These are phyloP conservation scores for Sporothrix pseudoabietina DNA, from an alignment of 2,329 filamentous ascomycete species.

Conservation along the genomic window DNA sequence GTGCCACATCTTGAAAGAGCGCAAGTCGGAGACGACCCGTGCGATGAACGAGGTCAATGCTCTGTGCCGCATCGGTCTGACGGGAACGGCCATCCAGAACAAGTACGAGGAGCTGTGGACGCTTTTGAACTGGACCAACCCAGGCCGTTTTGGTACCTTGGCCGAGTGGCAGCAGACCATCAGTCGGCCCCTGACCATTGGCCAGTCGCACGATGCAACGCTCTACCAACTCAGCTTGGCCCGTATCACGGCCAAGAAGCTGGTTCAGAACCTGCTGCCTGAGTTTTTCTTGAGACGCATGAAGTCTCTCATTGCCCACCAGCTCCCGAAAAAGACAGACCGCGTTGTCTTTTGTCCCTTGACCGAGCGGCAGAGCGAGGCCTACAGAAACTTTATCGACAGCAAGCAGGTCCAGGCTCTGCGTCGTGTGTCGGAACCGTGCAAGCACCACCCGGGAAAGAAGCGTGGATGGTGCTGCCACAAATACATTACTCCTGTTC, in stretches of 20 bases:
- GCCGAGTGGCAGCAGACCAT: constrained; percentile 79
- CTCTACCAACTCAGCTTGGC: constrained; percentile 78
- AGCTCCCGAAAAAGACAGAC: constrained; percentile 93
- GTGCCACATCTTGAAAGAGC: constrained; percentile 86
- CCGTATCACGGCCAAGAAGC: constrained; percentile 76
- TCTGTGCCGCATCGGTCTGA: constrained; percentile 88
- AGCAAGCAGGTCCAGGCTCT: constrained; percentile 71
- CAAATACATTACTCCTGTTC: constrained; percentile 48
- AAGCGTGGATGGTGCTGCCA: constrained; percentile 83
- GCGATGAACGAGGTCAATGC: constrained; percentile 90
- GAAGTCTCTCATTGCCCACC: constrained; percentile 88
- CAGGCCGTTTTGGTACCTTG: constrained; percentile 66
- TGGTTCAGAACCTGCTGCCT: constrained; percentile 85
- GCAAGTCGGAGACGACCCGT: constrained; percentile 72
- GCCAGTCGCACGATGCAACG: constrained; percentile 91
- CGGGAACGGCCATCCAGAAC: constrained; percentile 96
- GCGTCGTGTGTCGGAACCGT: constrained; percentile 66
- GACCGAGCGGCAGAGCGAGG: constrained; percentile 75
- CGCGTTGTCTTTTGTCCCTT: constrained; percentile 93
- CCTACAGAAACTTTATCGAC: constrained; percentile 80
- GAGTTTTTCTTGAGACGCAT: constrained; percentile 89
- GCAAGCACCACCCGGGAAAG: constrained; percentile 68
- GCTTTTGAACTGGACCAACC: constrained; percentile 93
- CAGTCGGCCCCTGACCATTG: constrained; percentile 76
- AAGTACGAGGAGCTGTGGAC: constrained; percentile 98